These are phyloP conservation scores for Penicillium sp. DNA, from an alignment of 2,329 filamentous ascomycete species.

Conservation along the genomic window DNA sequence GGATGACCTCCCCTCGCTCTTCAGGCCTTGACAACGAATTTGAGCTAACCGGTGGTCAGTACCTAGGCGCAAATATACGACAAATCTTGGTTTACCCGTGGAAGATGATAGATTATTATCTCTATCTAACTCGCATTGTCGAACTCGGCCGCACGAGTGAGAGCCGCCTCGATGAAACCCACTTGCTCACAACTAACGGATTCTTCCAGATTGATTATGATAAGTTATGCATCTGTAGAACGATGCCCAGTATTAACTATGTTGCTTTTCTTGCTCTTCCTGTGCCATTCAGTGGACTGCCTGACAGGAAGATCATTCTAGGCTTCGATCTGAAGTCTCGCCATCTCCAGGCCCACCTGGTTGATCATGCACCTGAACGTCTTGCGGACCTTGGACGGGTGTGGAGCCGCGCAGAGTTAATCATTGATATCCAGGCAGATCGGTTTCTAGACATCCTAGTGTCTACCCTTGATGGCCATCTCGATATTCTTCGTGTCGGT, in stretches of 20 bases:
- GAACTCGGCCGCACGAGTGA: conserved; percentile 20
- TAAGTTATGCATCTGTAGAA: conserved; percentile 16
- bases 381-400: conserved; percentile 23
- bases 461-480: conserved; percentile 13
- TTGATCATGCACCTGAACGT: conserved; percentile 21
- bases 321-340: conserved; percentile 24
- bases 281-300: conserved; percentile 17
- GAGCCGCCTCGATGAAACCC: conserved; percentile 19
- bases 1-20: background rate
- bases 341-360: conserved; percentile 24
- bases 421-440: conserved; percentile 22
- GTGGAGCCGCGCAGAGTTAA: conserved; percentile 24
- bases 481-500: conserved; percentile 18
- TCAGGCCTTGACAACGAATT: background rate
- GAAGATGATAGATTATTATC: conserved; percentile 30
- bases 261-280: conserved; percentile 17
- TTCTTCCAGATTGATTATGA: conserved; percentile 22
- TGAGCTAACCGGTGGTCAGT: background rate
- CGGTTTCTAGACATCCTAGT: conserved; percentile 21
- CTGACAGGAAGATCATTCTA: conserved; percentile 25
- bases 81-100: conserved; percentile 22
- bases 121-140: conserved; percentile 25
- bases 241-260: background rate
- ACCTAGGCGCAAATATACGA: background rate
- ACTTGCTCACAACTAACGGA: conserved; percentile 24